Conservation (phyloP, 2,329 filamentous ascomycete genomes). For the Ustulina deusta region DNA sequence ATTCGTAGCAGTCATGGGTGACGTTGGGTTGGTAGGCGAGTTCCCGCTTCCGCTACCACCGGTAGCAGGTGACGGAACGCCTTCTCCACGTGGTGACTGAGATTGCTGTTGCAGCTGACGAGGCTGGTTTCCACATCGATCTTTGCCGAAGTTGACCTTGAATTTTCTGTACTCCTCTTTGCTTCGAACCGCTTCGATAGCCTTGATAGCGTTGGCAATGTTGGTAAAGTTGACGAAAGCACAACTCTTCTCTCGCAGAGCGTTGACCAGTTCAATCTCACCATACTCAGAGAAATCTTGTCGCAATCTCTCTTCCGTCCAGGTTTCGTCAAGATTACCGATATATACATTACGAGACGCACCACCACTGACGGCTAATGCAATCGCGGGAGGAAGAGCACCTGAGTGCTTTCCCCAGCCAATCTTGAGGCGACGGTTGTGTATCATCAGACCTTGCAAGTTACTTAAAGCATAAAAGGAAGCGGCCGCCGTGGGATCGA, state of each 20-base stretch:
- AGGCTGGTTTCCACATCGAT: conserved; percentile 95
- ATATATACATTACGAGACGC: conserved; percentile 99
- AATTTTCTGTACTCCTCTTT: conserved; percentile 98
- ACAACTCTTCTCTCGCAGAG: conserved; percentile 97
- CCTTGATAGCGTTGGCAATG: conserved; percentile 99
- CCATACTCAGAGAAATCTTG: conserved; percentile 98
- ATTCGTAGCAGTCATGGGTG: conserved; percentile 63
- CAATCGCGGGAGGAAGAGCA: conserved; percentile 93
- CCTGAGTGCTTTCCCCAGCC: conserved; percentile 99
- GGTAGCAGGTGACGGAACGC: conserved; percentile 66
- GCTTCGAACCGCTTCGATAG: conserved; percentile 93
- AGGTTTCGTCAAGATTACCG: conserved; percentile 95
- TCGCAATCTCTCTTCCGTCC: conserved; percentile 94
- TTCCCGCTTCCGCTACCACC: conserved; percentile 71
- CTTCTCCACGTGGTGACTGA: conserved; percentile 75
- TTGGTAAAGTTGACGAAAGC: conserved; percentile 99
- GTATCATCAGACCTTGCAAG: conserved; percentile 97
- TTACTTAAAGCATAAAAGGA: conserved; percentile 99
- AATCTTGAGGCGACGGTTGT: conserved; percentile 97
- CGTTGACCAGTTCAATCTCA: conserved; percentile 97
- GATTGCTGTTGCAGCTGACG: conserved; percentile 80
- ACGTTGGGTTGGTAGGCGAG: conserved; percentile 66
- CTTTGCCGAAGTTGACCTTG: conserved; percentile 99
- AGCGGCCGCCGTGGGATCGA: conserved; percentile 96
- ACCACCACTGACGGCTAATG: conserved; percentile 93